These are phyloP conservation scores for Cinnamomum chago DNA, from an alignment of 164 flowering plant species.

Conservation along the genomic window DNA sequence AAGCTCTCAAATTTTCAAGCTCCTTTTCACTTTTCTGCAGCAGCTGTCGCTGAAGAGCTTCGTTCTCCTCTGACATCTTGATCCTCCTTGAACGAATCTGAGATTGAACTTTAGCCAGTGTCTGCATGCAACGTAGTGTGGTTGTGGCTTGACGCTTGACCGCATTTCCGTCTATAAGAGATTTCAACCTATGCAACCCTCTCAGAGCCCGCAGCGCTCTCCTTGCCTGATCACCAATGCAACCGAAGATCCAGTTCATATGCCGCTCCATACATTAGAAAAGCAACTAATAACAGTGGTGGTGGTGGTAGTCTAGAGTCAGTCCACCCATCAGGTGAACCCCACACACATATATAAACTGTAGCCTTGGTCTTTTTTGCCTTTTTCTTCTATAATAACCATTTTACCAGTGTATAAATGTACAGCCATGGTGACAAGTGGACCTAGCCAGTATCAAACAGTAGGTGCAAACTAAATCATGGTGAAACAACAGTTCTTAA, in stretches of 20 bases:
- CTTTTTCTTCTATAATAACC: too few relatives aligned
- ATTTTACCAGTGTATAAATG: too few relatives aligned
- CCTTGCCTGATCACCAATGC: constrained; percentile 55
- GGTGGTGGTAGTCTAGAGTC: too few relatives aligned
- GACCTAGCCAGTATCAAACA: too few relatives aligned
- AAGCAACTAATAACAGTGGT: not conserved
- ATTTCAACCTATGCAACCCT: constrained; percentile 71
- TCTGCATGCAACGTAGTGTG: constrained; percentile 77
- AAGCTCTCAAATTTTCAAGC: constrained; percentile 51
- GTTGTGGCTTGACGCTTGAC: constrained; percentile 72
- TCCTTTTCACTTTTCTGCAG: constrained; percentile 70
- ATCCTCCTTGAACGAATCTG: constrained; percentile 71
- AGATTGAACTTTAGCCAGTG: constrained; percentile 70
- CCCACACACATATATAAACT: too few relatives aligned
- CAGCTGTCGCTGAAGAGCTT: constrained; percentile 74
- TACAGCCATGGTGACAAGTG: too few relatives aligned
- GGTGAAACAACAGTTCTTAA: too few relatives aligned
- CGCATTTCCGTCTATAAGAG: constrained; percentile 55
- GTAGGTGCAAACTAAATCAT: too few relatives aligned
- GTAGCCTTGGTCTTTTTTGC: too few relatives aligned
- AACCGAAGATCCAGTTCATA: not conserved
- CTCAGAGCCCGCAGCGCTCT: constrained; percentile 70
- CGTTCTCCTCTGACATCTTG: constrained; percentile 80
- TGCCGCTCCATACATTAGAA: not conserved
- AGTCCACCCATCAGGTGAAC: too few relatives aligned